Percentiles rank a stretch among this genome's conserved stretches.
phyloP scores from a whole-genome alignment of 192 early-diverging fungal genomes.

The Umbelopsis sp. region DNA sequence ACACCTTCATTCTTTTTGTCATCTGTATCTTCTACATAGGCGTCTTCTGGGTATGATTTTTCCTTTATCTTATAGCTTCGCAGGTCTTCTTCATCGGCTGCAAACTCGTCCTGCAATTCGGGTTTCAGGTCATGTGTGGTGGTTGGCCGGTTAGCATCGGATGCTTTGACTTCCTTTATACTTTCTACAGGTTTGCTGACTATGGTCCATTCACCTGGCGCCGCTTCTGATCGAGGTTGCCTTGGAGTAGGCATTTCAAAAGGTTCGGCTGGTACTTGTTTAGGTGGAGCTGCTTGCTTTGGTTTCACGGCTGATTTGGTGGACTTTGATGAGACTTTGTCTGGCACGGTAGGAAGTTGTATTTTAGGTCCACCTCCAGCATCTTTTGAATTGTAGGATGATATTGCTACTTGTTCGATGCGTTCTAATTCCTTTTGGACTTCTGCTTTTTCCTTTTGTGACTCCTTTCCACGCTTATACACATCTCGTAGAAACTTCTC shows the following conservation, averaged over 20 bases:
- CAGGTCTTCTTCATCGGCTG: conserved; percentile 50
- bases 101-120: conserved; percentile 47
- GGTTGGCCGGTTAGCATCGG: background rate
- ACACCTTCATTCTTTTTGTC: conserved; percentile 19
- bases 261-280: background rate
- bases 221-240: background rate
- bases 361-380: background rate
- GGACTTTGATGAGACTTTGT: background rate
- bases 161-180: background rate
- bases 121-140: conserved; percentile 1
- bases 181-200: conserved; percentile 2
- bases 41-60: conserved; percentile 46
- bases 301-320: conserved; percentile 12
- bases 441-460: conserved; percentile 55
- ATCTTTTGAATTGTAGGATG: conserved; percentile 16
- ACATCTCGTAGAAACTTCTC: conserved; percentile 73
- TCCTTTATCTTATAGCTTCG: conserved; percentile 53
- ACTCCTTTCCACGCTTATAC: conserved; percentile 55
- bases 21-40: conserved; percentile 3
- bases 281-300: conserved; percentile 1
- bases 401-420: conserved; percentile 57
- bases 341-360: background rate
- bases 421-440: conserved; percentile 62
- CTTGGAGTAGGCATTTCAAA: background rate
- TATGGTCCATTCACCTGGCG: conserved; percentile 19